phyloP scores from a whole-genome alignment of 2,329 filamentous ascomycete species.

The Colletotrichum gigasporum region DNA sequence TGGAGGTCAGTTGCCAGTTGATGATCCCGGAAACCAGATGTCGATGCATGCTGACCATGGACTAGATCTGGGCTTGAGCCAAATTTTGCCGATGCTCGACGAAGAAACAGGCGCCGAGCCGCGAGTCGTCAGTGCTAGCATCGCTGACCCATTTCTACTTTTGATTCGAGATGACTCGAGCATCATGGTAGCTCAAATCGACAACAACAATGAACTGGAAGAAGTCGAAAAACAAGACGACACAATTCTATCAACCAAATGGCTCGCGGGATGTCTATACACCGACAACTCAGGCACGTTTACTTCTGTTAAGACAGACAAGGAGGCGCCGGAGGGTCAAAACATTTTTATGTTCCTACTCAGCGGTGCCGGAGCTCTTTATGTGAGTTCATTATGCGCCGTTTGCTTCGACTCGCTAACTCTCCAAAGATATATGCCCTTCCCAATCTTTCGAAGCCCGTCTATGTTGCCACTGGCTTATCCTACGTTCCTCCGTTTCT shows the following conservation, averaged over 20 bases:
- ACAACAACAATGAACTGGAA: constrained; percentile 84
- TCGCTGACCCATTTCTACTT: constrained; percentile 86
- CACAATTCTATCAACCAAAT: constrained; percentile 69
- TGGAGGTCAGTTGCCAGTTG: constrained; percentile 68
- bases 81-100: constrained; percentile 93
- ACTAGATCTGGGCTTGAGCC: constrained; percentile 82
- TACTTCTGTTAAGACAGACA: constrained; percentile 49
- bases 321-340: constrained; percentile 48
- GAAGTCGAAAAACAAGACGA: constrained; percentile 75
- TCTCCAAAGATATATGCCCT: constrained; percentile 76
- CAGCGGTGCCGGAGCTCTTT: constrained; percentile 76
- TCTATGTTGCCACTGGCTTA: constrained; percentile 81
- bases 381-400: constrained; percentile 62
- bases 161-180: constrained; percentile 86
- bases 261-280: constrained; percentile 87
- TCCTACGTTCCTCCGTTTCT: constrained; percentile 81
- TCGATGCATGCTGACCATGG: constrained; percentile 5
- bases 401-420: background rate
- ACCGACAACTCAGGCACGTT: constrained; percentile 70
- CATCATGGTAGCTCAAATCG: constrained; percentile 80
- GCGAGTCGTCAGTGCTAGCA: constrained; percentile 80
- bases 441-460: constrained; percentile 74
- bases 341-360: constrained; percentile 81
- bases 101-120: constrained; percentile 87
- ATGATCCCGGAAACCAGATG: background rate